Evolutionary conservation across 2,329 filamentous ascomycete genomes (phyloP), one percentile per base, ranked within the genome.

Genomic region (Penicillium sp.): DNA sequence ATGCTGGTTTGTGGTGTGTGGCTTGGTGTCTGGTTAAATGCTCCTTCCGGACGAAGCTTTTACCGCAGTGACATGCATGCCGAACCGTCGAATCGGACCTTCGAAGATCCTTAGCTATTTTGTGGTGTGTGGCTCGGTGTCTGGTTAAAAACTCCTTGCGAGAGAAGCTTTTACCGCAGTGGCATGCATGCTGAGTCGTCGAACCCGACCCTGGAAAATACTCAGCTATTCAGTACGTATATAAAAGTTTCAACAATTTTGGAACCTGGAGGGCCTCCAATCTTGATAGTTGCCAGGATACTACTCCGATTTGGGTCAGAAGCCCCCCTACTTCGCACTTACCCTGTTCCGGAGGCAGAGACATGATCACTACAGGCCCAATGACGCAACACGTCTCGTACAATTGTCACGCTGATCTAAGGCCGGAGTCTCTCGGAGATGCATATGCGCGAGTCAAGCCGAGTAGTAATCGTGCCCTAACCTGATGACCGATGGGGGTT

Each of bases 11-110:
- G 20, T 52, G 3, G 30, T 56, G 55, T 16, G 30, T 52, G 21
- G 48, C 55, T 47, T 52, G 48, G 42, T 56, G 55, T 21, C 55
- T 46, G 21, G 30, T 56, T 20, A 56, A 21, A 47, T 56, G 55
- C 23, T 52, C 40, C 12, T 47, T 56, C 28, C 42, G 55, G 5
- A 43, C 30, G 33, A 52, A 56, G 30, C 47, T 56, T 45, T 46
- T 52, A 20, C 55, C 48, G 28, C 55, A 56, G 20, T 56, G 48
- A 14, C 55, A 56, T 23, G 21, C 48, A 52, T 56, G 48, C 2
- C 47, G 48, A 24, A 14, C 26, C 9, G 4, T 56, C 12, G 18
- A 21, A 12, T 30, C n/a, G n/a, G n/a, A n/a, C n/a, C n/a, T n/a
- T n/a, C n/a, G n/a, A n/a, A n/a, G n/a, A n/a, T n/a, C n/a, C n/a